phyloP scores from a whole-genome alignment of 129 eudicot genomes.

The Pseudognaphalium luteoalbum region DNA sequence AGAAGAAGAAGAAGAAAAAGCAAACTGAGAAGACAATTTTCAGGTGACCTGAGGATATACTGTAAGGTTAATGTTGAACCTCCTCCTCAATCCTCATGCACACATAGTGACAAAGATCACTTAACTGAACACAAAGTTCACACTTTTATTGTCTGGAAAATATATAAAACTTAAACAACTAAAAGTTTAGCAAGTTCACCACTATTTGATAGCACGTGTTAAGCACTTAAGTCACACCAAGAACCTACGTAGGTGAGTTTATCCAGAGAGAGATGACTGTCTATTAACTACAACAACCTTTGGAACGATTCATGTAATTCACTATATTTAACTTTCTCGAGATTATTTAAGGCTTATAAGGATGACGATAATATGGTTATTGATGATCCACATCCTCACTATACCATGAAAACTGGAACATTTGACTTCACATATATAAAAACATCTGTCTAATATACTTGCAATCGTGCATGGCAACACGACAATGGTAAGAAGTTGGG shows the following conservation, averaged over 20 bases:
- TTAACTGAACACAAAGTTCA: background rate
- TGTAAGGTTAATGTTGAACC: background rate
- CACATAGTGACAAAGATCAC: background rate
- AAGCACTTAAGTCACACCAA: background rate
- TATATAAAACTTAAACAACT: background rate
- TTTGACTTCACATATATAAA: background rate
- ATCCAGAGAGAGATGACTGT: background rate
- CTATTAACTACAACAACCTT: background rate
- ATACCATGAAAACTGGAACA: conserved; percentile 2
- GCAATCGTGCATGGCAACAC: background rate
- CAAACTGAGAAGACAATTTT: background rate
- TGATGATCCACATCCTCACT: background rate
- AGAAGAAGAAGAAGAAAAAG: background rate
- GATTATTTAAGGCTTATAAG: background rate
- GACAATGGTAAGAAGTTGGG: background rate
- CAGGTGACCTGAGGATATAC: background rate
- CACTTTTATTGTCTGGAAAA: background rate
- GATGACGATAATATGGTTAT: background rate
- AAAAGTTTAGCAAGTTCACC: background rate
- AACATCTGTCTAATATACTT: background rate
- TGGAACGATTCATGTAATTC: conserved; percentile 1
- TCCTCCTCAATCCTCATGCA: background rate
- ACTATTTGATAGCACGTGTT: background rate
- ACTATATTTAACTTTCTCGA: conserved; percentile 4
- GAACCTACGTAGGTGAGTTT: conserved; percentile 10